These are phyloP conservation scores for Populus hybrid DNA, from an alignment of 441 rosid genomes.

Conservation along the genomic window DNA sequence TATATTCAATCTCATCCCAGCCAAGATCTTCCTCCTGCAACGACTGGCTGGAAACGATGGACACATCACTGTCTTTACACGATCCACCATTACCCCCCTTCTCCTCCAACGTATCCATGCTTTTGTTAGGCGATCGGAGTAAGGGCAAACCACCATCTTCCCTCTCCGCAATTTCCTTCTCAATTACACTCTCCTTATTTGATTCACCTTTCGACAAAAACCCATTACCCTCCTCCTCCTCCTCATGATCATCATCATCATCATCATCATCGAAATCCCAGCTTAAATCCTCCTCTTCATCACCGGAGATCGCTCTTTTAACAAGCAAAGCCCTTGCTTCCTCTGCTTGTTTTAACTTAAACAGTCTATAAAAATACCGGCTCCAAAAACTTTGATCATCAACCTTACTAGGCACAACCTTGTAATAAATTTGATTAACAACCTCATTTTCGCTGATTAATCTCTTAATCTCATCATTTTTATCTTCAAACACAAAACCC, in stretches of 20 bases:
- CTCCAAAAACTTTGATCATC: slow-evolving; percentile 57
- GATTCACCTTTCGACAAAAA: slow-evolving; percentile 10
- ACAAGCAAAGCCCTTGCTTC: slow-evolving; percentile 42
- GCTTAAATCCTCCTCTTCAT: slow-evolving; percentile 67
- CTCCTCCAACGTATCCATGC: not conserved
- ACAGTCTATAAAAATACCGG: slow-evolving; percentile 56
- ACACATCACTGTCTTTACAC: slow-evolving; percentile 30
- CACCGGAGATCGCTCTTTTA: slow-evolving; percentile 49
- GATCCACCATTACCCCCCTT: not conserved
- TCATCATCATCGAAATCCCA: slow-evolving; percentile 69
- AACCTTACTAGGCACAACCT: slow-evolving; percentile 41
- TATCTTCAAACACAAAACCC: slow-evolving; percentile 44
- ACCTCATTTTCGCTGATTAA: slow-evolving; percentile 33
- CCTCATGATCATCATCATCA: slow-evolving; percentile 3
- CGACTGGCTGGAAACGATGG: slow-evolving; percentile 19
- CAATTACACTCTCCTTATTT: not conserved
- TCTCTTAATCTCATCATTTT: slow-evolving; percentile 32
- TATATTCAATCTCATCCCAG: slow-evolving; percentile 97
- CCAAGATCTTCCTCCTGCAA: slow-evolving; percentile 66
- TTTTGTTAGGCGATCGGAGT: not conserved
- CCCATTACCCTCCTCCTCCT: slow-evolving; percentile 1
- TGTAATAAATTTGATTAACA: slow-evolving; percentile 37
- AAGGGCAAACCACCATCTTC: not conserved
- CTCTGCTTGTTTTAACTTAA: slow-evolving; percentile 39
- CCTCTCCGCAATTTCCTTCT: not conserved